phyloP scores from a whole-genome alignment of 148 eudicot genomes.

The Limonium bicolor region DNA sequence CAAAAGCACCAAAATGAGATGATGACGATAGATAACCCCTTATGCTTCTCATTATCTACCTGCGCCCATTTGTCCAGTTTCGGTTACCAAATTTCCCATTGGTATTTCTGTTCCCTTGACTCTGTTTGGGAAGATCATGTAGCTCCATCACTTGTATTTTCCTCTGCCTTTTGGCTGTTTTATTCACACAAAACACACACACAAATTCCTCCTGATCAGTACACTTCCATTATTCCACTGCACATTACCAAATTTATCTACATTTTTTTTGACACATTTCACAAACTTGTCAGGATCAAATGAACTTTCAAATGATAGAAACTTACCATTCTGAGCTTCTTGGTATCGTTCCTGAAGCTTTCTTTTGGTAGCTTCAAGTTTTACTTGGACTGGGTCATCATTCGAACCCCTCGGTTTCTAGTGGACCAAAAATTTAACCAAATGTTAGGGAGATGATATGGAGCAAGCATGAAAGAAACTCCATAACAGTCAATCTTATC shows the following conservation, averaged over 20 bases:
- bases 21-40: too few species aligned
- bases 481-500: not conserved
- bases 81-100: slow-evolving; percentile 48
- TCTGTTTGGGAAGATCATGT: slow-evolving; percentile 78
- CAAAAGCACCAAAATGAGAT: too few species aligned
- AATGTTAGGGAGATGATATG: too few species aligned
- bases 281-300: not conserved
- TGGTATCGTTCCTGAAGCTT: slow-evolving; percentile 89
- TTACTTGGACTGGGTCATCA: slow-evolving; percentile 30
- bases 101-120: slow-evolving; percentile 24
- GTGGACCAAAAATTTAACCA: slow-evolving; percentile 1
- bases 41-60: too few species aligned
- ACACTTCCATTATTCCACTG: not conserved
- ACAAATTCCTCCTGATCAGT: not conserved
- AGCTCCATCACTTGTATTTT: slow-evolving; percentile 88
- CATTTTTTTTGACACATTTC: not conserved
- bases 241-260: too few species aligned
- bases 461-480: not conserved
- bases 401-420: slow-evolving; percentile 24
- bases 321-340: slow-evolving; percentile 68
- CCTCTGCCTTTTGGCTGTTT: slow-evolving; percentile 80
- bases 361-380: slow-evolving; percentile 76
- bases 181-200: not conserved
- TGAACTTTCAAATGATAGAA: not conserved
- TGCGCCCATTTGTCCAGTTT: slow-evolving; percentile 55